Conservation (phyloP, 345 rosid genomes). For the Rhodamnia argentea region DNA sequence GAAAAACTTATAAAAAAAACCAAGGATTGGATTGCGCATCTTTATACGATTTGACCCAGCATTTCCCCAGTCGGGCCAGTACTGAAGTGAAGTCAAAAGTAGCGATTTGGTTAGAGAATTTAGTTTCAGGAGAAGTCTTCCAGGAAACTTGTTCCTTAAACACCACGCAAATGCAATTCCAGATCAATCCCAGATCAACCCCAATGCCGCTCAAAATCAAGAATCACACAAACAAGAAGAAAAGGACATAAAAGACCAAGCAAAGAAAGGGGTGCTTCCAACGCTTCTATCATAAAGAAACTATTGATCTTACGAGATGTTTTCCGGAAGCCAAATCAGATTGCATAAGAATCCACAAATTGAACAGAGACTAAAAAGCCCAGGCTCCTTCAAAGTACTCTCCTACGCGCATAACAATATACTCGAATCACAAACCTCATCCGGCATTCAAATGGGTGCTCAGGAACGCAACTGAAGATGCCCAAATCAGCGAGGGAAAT, state of each 20-base stretch:
- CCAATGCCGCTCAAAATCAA: not conserved
- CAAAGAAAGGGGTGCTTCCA: not conserved
- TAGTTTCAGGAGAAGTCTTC: not conserved
- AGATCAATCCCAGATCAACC: not conserved
- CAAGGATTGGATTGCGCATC: not conserved
- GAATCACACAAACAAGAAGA: not conserved
- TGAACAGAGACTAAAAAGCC: not conserved
- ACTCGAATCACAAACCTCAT: not conserved
- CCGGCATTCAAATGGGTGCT: not conserved
- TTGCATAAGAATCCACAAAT: not conserved
- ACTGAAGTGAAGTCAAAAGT: not conserved
- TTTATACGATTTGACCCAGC: not conserved
- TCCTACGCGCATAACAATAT: not conserved
- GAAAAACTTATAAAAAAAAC: not conserved
- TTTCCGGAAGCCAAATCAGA: not conserved
- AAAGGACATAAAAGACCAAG: not conserved
- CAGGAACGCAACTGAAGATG: not conserved
- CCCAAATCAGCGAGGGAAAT: not conserved
- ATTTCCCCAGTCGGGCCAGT: not conserved
- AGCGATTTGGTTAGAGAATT: not conserved
- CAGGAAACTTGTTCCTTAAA: not conserved
- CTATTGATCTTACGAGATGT: not conserved
- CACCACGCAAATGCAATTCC: not conserved
- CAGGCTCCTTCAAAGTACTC: not conserved
- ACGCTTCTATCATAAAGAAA: not conserved